A percentile compares a stretch with the other conserved stretches of the same genome.
Evolutionary conservation across 2,329 filamentous ascomycete genomes (phyloP).

Genomic region (Cryphonectria radicalis): DNA sequence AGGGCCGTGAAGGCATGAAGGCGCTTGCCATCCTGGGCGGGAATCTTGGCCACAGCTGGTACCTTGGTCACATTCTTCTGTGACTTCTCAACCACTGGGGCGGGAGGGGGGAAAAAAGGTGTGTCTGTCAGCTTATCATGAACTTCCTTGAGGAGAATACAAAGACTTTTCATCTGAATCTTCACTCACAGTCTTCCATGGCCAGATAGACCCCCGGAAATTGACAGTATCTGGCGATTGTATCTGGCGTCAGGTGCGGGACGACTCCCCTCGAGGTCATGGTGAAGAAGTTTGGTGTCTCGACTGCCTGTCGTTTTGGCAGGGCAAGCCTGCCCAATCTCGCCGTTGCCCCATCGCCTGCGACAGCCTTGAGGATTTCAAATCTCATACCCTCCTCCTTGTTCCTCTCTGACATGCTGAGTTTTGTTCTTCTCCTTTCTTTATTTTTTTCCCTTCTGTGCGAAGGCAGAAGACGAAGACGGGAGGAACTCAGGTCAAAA

Average conservation of each 20-base stretch:
- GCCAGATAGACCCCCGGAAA: slow-evolving; percentile 77
- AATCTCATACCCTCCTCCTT: slow-evolving; percentile 45
- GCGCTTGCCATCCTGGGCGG: slow-evolving; percentile 50
- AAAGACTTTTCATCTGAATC: neutral
- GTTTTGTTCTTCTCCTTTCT: neutral
- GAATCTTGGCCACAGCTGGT: slow-evolving; percentile 50
- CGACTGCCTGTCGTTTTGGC: slow-evolving; percentile 64
- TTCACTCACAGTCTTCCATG: slow-evolving; percentile 84
- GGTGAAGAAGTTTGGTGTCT: slow-evolving; percentile 83
- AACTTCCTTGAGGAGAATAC: slow-evolving; percentile 18
- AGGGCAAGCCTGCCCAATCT: slow-evolving; percentile 71
- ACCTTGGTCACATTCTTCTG: slow-evolving; percentile 44
- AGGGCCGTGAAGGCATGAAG: slow-evolving; percentile 80
- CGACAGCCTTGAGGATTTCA: slow-evolving; percentile 49
- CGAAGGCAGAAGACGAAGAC: neutral
- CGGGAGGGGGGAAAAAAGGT: neutral
- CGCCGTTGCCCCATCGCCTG: slow-evolving; percentile 50
- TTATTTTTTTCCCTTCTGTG: neutral
- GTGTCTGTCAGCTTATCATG: neutral
- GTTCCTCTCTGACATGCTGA: slow-evolving; percentile 30
- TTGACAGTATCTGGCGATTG: slow-evolving; percentile 66
- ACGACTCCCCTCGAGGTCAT: slow-evolving; percentile 82
- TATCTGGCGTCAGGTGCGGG: slow-evolving; percentile 89
- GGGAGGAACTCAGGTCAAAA: too few relatives aligned
- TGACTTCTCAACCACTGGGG: slow-evolving; percentile 57